Evolutionary conservation across 305 asterid species (phyloP).

Genomic region (Fraxinus platypoda): DNA sequence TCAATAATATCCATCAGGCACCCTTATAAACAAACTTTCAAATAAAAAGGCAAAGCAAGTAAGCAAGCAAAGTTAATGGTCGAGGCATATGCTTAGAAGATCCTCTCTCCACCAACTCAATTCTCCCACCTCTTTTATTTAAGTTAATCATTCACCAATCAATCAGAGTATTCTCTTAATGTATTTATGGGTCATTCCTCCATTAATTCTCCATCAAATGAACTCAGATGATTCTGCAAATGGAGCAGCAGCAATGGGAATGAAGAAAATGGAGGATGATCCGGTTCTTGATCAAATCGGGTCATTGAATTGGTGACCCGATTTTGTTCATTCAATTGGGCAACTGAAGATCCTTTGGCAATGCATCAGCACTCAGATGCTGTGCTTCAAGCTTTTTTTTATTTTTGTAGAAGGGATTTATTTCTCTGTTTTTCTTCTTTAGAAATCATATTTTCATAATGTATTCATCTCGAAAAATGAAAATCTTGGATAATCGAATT

Average conservation of each 20-base stretch:
- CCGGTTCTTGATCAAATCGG: not conserved
- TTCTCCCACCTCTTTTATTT: not conserved
- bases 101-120: slow-evolving; percentile 11
- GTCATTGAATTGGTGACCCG: not conserved
- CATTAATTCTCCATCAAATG: not conserved
- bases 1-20: too few species aligned
- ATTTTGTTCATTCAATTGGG: not conserved
- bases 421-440: not conserved
- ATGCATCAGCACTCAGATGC: not conserved
- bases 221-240: not conserved
- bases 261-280: not conserved
- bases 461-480: not conserved
- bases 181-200: not conserved
- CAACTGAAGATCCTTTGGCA: slow-evolving; percentile 9
- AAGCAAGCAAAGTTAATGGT: slow-evolving; percentile 12
- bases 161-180: not conserved
- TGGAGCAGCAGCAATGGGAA: not conserved
- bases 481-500: not conserved
- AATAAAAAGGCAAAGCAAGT: not conserved
- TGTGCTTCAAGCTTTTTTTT: not conserved
- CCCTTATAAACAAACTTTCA: not conserved
- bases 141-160: not conserved
- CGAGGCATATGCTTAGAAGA: slow-evolving; percentile 25
- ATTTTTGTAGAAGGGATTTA: not conserved
- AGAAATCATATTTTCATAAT: not conserved